Percentiles rank a stretch among this genome's conserved stretches.
phyloP scores from a whole-genome alignment of 2,329 filamentous ascomycete genomes.

The Fusarium agapanthi region DNA sequence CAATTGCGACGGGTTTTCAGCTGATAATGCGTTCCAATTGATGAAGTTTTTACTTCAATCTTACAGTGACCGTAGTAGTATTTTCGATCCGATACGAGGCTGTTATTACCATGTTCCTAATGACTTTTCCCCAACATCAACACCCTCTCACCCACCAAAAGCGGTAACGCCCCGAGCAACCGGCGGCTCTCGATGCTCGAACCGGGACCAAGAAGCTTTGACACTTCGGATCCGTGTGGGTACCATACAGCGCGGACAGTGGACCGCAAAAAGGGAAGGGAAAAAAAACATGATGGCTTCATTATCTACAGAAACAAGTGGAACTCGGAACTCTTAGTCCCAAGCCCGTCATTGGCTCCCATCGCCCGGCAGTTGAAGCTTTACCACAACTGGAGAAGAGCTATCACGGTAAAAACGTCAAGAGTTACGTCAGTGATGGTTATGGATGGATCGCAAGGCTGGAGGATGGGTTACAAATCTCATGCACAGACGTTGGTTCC shows the following conservation, averaged over 20 bases:
- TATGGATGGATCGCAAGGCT: background rate
- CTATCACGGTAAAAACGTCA: slow-evolving; percentile 19
- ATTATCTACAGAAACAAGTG: background rate
- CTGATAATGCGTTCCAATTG: background rate
- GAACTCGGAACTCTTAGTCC: slow-evolving; percentile 25
- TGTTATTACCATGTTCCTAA: background rate
- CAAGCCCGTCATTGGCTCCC: slow-evolving; percentile 17
- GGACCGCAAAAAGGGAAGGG: background rate
- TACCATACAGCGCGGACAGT: background rate
- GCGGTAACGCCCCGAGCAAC: background rate
- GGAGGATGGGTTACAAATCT: slow-evolving; percentile 23
- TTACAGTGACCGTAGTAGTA: background rate
- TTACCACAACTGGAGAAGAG: background rate
- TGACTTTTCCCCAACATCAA: background rate
- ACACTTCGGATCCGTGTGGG: slow-evolving; percentile 25
- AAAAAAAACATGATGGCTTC: slow-evolving; percentile 9
- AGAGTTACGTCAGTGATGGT: slow-evolving; percentile 27
- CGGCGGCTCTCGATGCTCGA: background rate
- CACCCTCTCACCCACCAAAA: background rate
- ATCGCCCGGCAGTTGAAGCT: slow-evolving; percentile 9
- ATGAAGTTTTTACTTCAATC: background rate
- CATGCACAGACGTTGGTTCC: slow-evolving; percentile 16
- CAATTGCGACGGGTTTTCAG: background rate
- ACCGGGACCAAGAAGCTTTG: slow-evolving; percentile 6
- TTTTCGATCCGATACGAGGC: background rate